phyloP scores from a whole-genome alignment of 306 rosid genomes.

The Fragaria vesca region DNA sequence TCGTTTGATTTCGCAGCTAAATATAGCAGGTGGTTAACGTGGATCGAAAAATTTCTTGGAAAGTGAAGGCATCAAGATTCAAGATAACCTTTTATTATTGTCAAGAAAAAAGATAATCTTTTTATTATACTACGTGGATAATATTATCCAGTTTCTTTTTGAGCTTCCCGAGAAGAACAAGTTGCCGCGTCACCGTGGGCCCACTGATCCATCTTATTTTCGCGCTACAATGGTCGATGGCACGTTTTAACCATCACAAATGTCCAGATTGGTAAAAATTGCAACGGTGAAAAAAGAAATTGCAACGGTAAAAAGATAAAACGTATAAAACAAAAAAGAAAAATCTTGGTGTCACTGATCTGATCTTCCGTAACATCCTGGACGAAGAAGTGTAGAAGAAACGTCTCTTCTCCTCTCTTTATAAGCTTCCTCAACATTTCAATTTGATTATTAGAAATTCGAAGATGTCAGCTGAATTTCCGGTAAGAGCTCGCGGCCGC shows the following conservation, averaged over 20 bases:
- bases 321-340: background rate
- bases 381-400: background rate
- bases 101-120: too few relatives aligned
- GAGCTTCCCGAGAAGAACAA: conserved; percentile 18
- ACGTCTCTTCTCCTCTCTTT: conserved; percentile 4
- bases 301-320: background rate
- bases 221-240: background rate
- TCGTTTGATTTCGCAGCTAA: background rate
- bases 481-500: conserved; percentile 54
- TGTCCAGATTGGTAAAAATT: background rate
- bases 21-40: background rate
- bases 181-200: conserved; percentile 15
- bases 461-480: conserved; percentile 46
- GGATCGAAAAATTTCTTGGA: background rate
- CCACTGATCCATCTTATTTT: background rate
- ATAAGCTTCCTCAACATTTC: background rate
- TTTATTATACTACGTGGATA: background rate
- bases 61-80: background rate
- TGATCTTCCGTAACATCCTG: background rate
- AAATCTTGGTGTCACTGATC: background rate
- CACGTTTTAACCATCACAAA: background rate
- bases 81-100: background rate
- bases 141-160: background rate
- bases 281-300: background rate
- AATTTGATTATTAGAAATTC: background rate